phyloP scores from a whole-genome alignment of 257 asterid species.

The Coffea canephora region DNA sequence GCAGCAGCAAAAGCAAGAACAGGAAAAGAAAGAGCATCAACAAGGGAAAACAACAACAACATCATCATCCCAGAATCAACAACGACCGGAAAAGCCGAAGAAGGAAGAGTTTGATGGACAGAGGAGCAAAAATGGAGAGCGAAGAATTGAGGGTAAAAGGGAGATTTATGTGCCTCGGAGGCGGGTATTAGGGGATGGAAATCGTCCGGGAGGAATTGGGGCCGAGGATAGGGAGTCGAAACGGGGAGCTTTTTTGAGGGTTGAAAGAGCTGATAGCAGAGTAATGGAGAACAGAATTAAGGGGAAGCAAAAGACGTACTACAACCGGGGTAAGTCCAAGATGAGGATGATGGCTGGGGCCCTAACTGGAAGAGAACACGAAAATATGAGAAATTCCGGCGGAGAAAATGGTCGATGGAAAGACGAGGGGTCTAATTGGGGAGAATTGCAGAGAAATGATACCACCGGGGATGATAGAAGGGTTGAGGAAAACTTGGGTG shows the following conservation, averaged over 20 bases:
- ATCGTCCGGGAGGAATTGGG: conserved; percentile 6
- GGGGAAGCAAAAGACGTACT: neutral
- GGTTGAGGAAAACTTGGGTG: neutral
- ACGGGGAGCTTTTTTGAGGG: conserved; percentile 14
- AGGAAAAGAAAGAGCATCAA: conserved; percentile 15
- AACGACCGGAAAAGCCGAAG: conserved; percentile 6
- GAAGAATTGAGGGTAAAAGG: neutral
- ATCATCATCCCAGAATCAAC: neutral
- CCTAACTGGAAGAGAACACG: neutral
- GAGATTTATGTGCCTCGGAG: neutral
- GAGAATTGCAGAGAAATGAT: conserved; percentile 18
- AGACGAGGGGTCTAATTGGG: neutral
- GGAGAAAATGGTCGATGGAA: conserved; percentile 8
- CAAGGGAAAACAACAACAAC: neutral
- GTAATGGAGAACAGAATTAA: neutral
- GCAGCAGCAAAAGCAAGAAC: conserved; percentile 25
- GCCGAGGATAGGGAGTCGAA: conserved; percentile 22
- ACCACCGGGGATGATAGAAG: neutral
- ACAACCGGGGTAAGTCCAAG: neutral
- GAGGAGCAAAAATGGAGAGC: neutral
- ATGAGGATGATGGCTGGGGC: conserved; percentile 5
- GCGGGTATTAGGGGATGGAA: neutral
- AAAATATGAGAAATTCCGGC: conserved; percentile 3
- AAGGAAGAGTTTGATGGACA: conserved; percentile 3
- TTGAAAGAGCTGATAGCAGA: neutral